Conservation (phyloP, 177 flowering plant species). For the Vitis hybrid region DNA sequence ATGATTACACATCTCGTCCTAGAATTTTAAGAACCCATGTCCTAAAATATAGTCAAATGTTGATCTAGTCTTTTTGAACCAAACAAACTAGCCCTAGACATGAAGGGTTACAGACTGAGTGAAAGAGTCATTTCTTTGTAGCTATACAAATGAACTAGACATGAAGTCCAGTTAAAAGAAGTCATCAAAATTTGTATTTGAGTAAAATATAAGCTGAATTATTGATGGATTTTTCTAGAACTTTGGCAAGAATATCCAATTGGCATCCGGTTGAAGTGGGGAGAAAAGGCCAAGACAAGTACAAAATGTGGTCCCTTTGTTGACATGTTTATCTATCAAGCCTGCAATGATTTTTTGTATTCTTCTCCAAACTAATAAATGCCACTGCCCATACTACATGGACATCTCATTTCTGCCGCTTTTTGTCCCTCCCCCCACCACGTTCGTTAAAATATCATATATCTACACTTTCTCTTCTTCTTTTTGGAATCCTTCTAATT, state of each 20-base stretch:
- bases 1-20: too few species aligned
- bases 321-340: conserved; percentile 2
- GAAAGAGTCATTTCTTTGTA: too few species aligned
- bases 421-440: neutral
- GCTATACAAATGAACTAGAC: neutral
- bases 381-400: conserved; percentile 12
- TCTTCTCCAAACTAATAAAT: neutral
- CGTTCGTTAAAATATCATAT: neutral
- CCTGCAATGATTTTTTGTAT: neutral
- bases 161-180: too few species aligned
- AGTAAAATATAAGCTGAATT: neutral
- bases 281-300: conserved; percentile 25
- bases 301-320: conserved; percentile 23
- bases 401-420: neutral
- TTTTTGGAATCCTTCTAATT: too few species aligned
- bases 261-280: conserved; percentile 13
- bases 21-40: too few species aligned
- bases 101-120: too few species aligned
- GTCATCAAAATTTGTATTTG: too few species aligned
- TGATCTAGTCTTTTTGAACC: too few species aligned
- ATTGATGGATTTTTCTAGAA: conserved; percentile 16
- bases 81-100: too few species aligned
- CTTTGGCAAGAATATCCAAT: conserved; percentile 12
- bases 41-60: too few species aligned
- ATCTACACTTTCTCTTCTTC: too few species aligned